Conservation (phyloP, 306 rosid genomes). For the Styphnolobium japonicum region DNA sequence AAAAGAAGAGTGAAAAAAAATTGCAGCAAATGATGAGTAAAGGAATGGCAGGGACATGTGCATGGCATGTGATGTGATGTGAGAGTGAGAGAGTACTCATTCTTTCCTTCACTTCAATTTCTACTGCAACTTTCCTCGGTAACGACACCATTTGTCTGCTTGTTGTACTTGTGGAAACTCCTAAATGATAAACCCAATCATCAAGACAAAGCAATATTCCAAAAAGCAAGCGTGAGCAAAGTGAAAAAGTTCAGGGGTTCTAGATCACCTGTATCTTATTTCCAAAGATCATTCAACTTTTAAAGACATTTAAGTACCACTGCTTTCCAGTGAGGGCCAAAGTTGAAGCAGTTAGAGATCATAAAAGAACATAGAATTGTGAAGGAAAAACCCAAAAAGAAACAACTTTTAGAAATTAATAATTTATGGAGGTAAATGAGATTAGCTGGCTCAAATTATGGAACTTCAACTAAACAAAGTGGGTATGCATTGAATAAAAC, state of each 20-base stretch:
- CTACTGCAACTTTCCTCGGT: conserved; percentile 37
- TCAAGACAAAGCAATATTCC: conserved; percentile 22
- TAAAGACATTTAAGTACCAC: conserved; percentile 11
- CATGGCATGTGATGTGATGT: conserved; percentile 50
- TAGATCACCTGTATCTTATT: conserved; percentile 13
- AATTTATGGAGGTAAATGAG: neutral
- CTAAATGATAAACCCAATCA: conserved; percentile 40
- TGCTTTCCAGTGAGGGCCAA: conserved; percentile 13
- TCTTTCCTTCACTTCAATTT: conserved; percentile 20
- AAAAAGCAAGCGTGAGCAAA: conserved; percentile 17
- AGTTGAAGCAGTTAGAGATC: neutral
- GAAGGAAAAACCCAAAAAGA: conserved; percentile 15
- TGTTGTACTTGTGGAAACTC: conserved; percentile 39
- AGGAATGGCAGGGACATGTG: conserved; percentile 29
- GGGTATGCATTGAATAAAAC: neutral
- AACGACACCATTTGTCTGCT: conserved; percentile 35
- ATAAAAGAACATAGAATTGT: neutral
- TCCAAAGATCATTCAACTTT: conserved; percentile 29
- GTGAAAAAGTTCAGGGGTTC: conserved; percentile 7
- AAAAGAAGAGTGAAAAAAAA: conserved; percentile 32
- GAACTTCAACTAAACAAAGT: conserved; percentile 3
- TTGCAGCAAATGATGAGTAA: conserved; percentile 15
- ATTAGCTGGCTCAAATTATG: conserved; percentile 31
- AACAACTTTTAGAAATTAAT: neutral
- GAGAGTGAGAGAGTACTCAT: conserved; percentile 15